Evolutionary conservation across 805 yeast genomes (phyloP).

Genomic region (Barnettozyma sucrosica): DNA sequence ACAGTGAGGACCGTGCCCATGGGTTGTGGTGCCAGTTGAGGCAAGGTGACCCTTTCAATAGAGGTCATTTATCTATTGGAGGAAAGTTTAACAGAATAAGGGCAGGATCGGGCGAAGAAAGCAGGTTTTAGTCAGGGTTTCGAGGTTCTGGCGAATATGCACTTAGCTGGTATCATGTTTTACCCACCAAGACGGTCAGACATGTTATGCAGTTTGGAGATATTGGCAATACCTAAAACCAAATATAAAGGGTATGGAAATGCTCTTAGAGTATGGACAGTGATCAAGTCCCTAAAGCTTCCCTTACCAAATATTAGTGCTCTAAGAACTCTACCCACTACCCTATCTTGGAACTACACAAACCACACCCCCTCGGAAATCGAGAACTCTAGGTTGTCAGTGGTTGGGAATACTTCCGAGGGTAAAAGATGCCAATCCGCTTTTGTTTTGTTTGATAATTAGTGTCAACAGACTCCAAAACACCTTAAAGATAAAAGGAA

Average conservation of each 20-base stretch:
- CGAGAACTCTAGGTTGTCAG: too few relatives aligned
- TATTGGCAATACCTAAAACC: not conserved
- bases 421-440: not conserved
- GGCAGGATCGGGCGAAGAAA: not conserved
- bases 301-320: not conserved
- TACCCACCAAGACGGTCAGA: not conserved
- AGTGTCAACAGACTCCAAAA: not conserved
- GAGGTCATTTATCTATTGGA: not conserved
- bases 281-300: too few relatives aligned
- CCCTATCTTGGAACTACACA: too few relatives aligned
- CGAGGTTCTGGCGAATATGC: not conserved
- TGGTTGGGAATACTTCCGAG: not conserved
- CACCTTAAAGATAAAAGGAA: not conserved
- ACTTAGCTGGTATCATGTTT: not conserved
- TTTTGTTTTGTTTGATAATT: not conserved
- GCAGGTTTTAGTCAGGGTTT: not conserved
- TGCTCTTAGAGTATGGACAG: too few relatives aligned
- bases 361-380: too few relatives aligned
- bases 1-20: conserved; percentile 39
- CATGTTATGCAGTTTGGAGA: not conserved
- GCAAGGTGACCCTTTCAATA: conserved; percentile 3
- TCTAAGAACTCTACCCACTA: not conserved
- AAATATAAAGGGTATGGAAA: not conserved
- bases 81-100: not conserved
- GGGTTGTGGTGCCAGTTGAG: conserved; percentile 3